Percentiles rank a stretch among this genome's conserved stretches.
These are phyloP conservation scores for Podila clonocystis DNA, from an alignment of 192 early-diverging fungal genomes.

Conservation along the genomic window DNA sequence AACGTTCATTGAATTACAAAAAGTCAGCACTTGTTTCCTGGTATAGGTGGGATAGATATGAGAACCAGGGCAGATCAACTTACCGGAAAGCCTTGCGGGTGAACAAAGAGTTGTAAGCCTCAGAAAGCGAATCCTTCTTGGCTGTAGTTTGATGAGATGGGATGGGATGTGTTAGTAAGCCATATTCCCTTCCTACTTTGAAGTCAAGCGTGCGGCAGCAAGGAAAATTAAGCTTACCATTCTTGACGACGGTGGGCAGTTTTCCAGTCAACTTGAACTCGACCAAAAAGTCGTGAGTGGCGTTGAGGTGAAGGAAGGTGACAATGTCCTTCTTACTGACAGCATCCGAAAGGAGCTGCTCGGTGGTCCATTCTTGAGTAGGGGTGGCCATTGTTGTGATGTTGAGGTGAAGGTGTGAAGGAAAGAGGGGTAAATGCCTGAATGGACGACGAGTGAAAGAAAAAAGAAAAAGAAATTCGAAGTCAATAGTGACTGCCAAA, in stretches of 20 bases:
- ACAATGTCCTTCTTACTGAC: constrained; percentile 81
- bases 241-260: constrained; percentile 71
- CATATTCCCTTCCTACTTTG: background rate
- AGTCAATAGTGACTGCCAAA: constrained; percentile 34
- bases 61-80: background rate
- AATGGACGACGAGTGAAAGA: background rate
- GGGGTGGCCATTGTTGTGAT: constrained; percentile 37
- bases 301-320: constrained; percentile 70
- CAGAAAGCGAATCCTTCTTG: constrained; percentile 69
- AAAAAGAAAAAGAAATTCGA: constrained; percentile 15
- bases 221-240: constrained; percentile 36
- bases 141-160: constrained; percentile 4
- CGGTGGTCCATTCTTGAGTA: constrained; percentile 67
- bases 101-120: constrained; percentile 72
- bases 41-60: background rate
- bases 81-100: constrained; percentile 63
- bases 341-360: constrained; percentile 67
- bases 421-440: background rate
- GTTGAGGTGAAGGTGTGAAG: background rate
- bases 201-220: background rate
- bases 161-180: background rate
- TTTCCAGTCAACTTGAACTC: constrained; percentile 79
- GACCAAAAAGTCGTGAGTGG: constrained; percentile 68
- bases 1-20: constrained; percentile 1
- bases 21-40: background rate